Base-by-base conservation (phyloP, 768 basidiomycete genomes). In the Termitomyces sp. region DNA sequence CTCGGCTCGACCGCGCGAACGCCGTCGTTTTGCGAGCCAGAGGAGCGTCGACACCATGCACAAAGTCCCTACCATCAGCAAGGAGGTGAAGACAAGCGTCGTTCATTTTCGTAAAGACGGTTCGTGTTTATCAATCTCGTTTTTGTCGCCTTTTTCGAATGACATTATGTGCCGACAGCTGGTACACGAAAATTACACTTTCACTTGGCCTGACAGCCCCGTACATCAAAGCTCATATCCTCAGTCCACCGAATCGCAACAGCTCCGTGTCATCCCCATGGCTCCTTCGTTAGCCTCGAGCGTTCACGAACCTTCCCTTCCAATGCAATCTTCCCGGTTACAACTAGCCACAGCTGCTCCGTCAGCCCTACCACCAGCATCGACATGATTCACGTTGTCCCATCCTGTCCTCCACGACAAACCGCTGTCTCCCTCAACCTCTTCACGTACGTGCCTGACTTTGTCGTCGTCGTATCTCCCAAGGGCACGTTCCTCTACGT, bases 401-500 rank as follows among this genome's bases (percentile, higher is more conserved):
- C 40, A 16, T 32, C 41, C 61, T 49, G 5, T 6, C 21, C 4
- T 52, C 49, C 17, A 70, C 79, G 14, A 72, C 68, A n/a, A 80
- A 77, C 62, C 38, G 70, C 76, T 2, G 68, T 89, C n/a, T 80
- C 82, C 42, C 68, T 84, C 48, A 67, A 89, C 17, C 73, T 92
- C 43, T 81, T 91, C 54, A 81, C 82, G 63, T 73, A 76, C 29
- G 71, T 76, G 5, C 84, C 87, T 2, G 96, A 98, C 69, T 92
- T 96, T 68, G 75, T 97, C 23, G 88, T 90, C 66, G 95, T 98
- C 54, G 79, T 99, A 38, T 94, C 91, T 2, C 84, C 97, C 63
- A 95, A 98, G 67, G 96, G 96, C 29, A 78, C 82, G 16, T 94
- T 98, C 71, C 84, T 96, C 47, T 99, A 97, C 69, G 90, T 93